phyloP scores from a whole-genome alignment of 768 basidiomycete species.

The Hydnomerulius pinastri region DNA sequence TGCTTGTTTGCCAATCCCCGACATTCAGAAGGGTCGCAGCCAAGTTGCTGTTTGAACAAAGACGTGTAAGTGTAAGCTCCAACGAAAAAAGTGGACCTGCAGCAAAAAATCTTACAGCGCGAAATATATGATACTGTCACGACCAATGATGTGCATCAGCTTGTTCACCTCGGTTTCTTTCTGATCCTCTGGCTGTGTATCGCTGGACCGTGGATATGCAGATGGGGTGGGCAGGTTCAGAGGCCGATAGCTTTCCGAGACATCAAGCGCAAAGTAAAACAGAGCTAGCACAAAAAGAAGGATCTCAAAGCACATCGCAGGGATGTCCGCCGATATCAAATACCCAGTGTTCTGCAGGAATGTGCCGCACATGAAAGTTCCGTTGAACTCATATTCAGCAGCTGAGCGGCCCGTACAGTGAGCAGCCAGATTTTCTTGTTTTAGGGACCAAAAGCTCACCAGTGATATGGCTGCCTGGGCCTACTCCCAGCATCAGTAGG shows the following conservation, averaged over 20 bases:
- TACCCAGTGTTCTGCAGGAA: not conserved
- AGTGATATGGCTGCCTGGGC: constrained; percentile 9
- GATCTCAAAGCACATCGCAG: constrained; percentile 14
- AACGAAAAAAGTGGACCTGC: not conserved
- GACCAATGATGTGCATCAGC: constrained; percentile 13
- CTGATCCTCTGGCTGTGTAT: too few relatives aligned
- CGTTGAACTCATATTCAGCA: not conserved
- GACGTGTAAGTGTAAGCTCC: not conserved
- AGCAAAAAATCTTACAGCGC: constrained; percentile 13
- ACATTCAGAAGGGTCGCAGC: constrained; percentile 4
- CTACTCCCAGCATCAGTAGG: constrained; percentile 11
- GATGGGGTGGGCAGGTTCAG: too few relatives aligned
- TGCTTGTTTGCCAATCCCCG: not conserved
- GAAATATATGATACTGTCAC: constrained; percentile 22
- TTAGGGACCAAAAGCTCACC: constrained; percentile 2
- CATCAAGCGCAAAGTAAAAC: constrained; percentile 6
- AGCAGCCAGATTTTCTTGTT: not conserved
- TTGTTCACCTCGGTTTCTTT: constrained; percentile 1
- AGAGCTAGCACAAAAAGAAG: constrained; percentile 17
- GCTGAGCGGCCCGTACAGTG: constrained; percentile 1
- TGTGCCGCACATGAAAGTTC: constrained; percentile 6
- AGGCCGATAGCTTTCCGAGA: constrained; percentile 5
- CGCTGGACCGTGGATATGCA: too few relatives aligned
- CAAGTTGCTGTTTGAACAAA: constrained; percentile 6
- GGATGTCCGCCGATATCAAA: constrained; percentile 5